Percentiles rank a stretch among this genome's conserved stretches.
Evolutionary conservation across 2,329 filamentous ascomycete genomes (phyloP).

Genomic region (Ceratocystis lukuohia): DNA sequence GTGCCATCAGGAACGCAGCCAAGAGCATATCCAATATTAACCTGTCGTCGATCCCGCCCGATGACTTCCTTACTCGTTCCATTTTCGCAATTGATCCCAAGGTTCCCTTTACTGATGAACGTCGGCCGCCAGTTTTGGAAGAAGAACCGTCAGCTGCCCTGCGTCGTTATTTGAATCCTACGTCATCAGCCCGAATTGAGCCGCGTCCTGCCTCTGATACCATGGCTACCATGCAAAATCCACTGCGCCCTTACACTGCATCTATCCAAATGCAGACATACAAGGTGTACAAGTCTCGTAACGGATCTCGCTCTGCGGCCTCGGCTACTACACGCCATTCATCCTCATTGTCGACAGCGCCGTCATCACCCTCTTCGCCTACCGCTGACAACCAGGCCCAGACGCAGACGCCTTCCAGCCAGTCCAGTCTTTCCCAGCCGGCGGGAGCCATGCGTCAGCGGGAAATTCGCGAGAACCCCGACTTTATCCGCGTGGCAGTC

Average conservation of each 20-base stretch:
- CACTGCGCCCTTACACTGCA: slow-evolving; percentile 39
- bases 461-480: slow-evolving; percentile 55
- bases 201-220: slow-evolving; percentile 21
- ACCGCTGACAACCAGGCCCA: slow-evolving; percentile 21
- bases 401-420: slow-evolving; percentile 25
- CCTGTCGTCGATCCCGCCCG: slow-evolving; percentile 49
- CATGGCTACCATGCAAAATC: slow-evolving; percentile 21
- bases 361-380: slow-evolving; percentile 18
- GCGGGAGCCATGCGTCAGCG: slow-evolving; percentile 44
- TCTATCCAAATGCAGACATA: slow-evolving; percentile 63
- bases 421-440: slow-evolving; percentile 28
- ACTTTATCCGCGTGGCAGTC: slow-evolving; percentile 57
- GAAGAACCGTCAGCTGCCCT: slow-evolving; percentile 54
- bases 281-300: slow-evolving; percentile 41
- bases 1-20: slow-evolving; percentile 50
- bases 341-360: slow-evolving; percentile 25
- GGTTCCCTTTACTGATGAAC: slow-evolving; percentile 54
- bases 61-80: slow-evolving; percentile 54
- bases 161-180: slow-evolving; percentile 54
- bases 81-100: slow-evolving; percentile 54
- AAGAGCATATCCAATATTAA: slow-evolving; percentile 50
- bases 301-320: slow-evolving; percentile 24
- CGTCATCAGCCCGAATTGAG: slow-evolving; percentile 22
- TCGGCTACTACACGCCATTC: slow-evolving; percentile 25
- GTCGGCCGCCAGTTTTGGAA: slow-evolving; percentile 46